Conservation (phyloP, 1,284 basidiomycete genomes). For the Melampsora occidentalis region DNA sequence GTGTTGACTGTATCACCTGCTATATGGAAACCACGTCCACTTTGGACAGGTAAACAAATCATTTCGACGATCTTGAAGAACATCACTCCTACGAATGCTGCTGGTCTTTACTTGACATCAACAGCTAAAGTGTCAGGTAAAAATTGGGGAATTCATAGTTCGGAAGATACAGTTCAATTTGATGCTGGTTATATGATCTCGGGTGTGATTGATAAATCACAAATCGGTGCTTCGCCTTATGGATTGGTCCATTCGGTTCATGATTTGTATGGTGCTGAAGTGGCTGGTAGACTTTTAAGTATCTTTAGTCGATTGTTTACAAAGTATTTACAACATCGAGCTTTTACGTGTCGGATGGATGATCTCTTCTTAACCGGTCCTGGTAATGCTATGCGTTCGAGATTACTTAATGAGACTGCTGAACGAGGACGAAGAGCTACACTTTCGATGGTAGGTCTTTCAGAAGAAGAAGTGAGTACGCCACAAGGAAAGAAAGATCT, state of each 20-base stretch:
- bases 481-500: slow-evolving; percentile 59
- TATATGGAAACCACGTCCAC: slow-evolving; percentile 80
- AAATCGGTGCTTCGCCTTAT: slow-evolving; percentile 92
- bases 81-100: slow-evolving; percentile 75
- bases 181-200: slow-evolving; percentile 88
- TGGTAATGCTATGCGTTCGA: slow-evolving; percentile 70
- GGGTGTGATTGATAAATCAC: slow-evolving; percentile 93
- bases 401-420: slow-evolving; percentile 68
- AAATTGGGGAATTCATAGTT: slow-evolving; percentile 66
- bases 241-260: slow-evolving; percentile 98
- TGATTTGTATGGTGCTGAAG: slow-evolving; percentile 89
- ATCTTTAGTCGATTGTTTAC: slow-evolving; percentile 92
- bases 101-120: slow-evolving; percentile 79
- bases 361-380: slow-evolving; percentile 83
- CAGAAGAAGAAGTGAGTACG: slow-evolving; percentile 69
- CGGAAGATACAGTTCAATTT: slow-evolving; percentile 84
- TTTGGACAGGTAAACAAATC: slow-evolving; percentile 99
- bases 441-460: slow-evolving; percentile 67
- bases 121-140: slow-evolving; percentile 80
- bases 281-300: slow-evolving; percentile 86
- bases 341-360: slow-evolving; percentile 99
- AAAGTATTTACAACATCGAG: slow-evolving; percentile 92
- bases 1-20: slow-evolving; percentile 83
- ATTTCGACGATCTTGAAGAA: slow-evolving; percentile 90
- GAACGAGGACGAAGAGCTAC: slow-evolving; percentile 81